Evolutionary conservation across 768 basidiomycete species (phyloP), one percentile per base, ranked within the genome.

Genomic region (Nidularia sp.): DNA sequence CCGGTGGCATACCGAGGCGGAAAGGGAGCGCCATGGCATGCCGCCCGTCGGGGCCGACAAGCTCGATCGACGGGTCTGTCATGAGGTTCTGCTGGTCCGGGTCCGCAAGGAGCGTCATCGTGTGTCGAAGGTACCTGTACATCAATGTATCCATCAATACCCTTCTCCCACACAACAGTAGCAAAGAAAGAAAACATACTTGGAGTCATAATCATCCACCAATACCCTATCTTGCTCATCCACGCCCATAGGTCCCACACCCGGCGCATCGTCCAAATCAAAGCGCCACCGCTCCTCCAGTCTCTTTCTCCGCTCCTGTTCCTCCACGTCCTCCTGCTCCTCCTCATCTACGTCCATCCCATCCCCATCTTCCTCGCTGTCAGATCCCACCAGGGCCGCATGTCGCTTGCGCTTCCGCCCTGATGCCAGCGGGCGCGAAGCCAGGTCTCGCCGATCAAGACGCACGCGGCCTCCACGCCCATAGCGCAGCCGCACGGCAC

Each of bases 401-500:
- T 66, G 69, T 0, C 55, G 60, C 25, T 49, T 47, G 2, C 56
- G 47, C 33, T 57, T 65, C 39, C 53, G 36, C 18, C 18, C 18
- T 18, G 18, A 18, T 22, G 56, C 39, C 32, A 64, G 55, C 12
- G 58, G 48, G 64, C 66, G 55, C 62, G 62, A 56, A 12, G 44
- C 49, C 42, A 68, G 57, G 52, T 72, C 66, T 10, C 86, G 81
- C 47, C 96, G 80, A 69, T 97, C 93, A 13, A 96, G 59, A 55
- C 84, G 72, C 10, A 85, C 64, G 31, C 90, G 81, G 3, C 95
- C 95, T 34, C 89, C 90, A 50, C 96, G 89, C 1, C 93, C 93
- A 52, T 79, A 67, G 6, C 96, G 87, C 46, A 87, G 60, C 54
- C 95, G 88, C 51, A 93, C 73, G 2, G 83, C 73, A 8, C 78